Evolutionary conservation across 805 yeast species (phyloP).

Genomic region (Metschnikowia rubicola): DNA sequence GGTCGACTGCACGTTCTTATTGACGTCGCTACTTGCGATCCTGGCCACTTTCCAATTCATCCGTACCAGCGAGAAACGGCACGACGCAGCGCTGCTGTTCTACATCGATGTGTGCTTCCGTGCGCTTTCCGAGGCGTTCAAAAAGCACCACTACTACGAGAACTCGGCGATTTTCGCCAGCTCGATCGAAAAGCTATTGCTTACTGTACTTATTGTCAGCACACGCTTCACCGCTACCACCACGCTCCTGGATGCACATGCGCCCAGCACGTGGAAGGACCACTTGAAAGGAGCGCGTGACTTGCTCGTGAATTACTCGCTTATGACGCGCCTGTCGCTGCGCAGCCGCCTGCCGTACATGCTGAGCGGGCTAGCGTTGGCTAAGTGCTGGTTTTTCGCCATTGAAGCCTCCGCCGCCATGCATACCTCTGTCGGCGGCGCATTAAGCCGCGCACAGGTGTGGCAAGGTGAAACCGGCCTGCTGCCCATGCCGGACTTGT

Average conservation of each 20-base stretch:
- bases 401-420: conserved; percentile 23
- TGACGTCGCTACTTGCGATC: conserved; percentile 24
- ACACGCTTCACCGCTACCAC: conserved; percentile 24
- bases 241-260: conserved; percentile 6
- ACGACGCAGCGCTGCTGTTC: conserved; percentile 19
- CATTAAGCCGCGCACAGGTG: conserved; percentile 1
- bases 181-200: conserved; percentile 24
- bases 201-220: conserved; percentile 25
- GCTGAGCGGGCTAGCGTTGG: conserved; percentile 24
- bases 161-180: conserved; percentile 12
- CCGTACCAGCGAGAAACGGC: conserved; percentile 20
- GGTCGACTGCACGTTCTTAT: conserved; percentile 21
- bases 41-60: conserved; percentile 27
- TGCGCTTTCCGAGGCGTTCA: conserved; percentile 21
- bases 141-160: conserved; percentile 11
- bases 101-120: conserved; percentile 22
- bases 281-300: conserved; percentile 27
- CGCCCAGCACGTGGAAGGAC: conserved; percentile 21
- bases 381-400: conserved; percentile 28
- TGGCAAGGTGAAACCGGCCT: not conserved
- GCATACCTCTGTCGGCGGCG: conserved; percentile 17
- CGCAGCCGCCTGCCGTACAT: conserved; percentile 7
- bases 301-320: conserved; percentile 20
- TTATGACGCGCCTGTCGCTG: conserved; percentile 7
- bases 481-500: not conserved